Percentiles rank a stretch among this genome's conserved stretches.
Conservation (phyloP, 2,329 filamentous ascomycete genomes). For the Cladophialophora exuberans region DNA sequence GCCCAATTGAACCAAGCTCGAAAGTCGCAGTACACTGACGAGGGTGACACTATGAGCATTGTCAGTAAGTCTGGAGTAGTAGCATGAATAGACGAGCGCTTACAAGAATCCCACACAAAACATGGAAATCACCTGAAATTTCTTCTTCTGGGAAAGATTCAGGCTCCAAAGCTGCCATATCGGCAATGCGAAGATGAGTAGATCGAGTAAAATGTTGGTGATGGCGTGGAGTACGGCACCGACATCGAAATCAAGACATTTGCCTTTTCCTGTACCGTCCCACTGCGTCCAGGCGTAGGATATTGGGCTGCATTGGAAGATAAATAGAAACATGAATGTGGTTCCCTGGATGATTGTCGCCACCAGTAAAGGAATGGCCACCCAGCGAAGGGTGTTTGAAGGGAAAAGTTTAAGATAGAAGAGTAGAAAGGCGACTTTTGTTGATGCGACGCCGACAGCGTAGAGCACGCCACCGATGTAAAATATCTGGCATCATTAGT, state of each 20-base stretch:
- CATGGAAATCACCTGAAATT: constrained; percentile 54
- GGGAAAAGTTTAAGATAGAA: constrained; percentile 51
- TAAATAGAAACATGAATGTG: constrained; percentile 40
- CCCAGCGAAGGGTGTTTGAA: constrained; percentile 31
- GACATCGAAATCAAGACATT: constrained; percentile 55
- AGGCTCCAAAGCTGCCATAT: constrained; percentile 50
- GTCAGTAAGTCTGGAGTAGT: background rate
- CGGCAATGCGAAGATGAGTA: constrained; percentile 52
- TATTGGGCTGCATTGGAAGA: constrained; percentile 45
- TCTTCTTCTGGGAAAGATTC: constrained; percentile 53
- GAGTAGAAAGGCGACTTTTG: constrained; percentile 41
- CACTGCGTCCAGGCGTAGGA: constrained; percentile 55
- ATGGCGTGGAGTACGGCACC: constrained; percentile 56
- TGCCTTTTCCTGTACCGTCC: constrained; percentile 52
- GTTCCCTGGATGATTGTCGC: constrained; percentile 38
- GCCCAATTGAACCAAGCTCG: constrained; percentile 46
- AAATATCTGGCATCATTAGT: background rate
- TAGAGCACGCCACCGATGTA: constrained; percentile 40
- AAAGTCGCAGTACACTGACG: constrained; percentile 49
- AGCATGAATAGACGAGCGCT: constrained; percentile 21
- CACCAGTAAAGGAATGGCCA: constrained; percentile 25
- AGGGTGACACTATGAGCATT: constrained; percentile 43
- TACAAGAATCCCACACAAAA: constrained; percentile 54
- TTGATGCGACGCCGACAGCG: constrained; percentile 49
- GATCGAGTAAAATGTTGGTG: constrained; percentile 56